A percentile compares a stretch with the other conserved stretches of the same genome.
These are phyloP conservation scores for Podosphaera fusca DNA, from an alignment of 2,329 filamentous ascomycete species.

Conservation along the genomic window DNA sequence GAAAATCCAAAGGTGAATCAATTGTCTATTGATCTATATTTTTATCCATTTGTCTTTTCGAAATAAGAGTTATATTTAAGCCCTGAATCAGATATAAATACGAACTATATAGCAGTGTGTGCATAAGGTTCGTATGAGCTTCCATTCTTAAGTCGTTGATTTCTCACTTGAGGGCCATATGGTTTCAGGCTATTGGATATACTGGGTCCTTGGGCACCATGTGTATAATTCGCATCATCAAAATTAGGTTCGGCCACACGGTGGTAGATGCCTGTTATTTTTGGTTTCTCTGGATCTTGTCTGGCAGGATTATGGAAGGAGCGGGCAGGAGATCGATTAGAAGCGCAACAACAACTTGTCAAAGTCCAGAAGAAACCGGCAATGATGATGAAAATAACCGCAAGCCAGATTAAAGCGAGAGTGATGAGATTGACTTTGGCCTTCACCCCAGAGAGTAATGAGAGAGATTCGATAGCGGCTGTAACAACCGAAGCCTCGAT, in stretches of 20 bases:
- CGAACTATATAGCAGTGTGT: slow-evolving; percentile 24
- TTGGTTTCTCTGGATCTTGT: no score
- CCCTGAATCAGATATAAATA: no score
- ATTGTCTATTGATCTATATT: no score
- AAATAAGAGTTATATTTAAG: no score
- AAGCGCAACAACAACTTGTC: slow-evolving; percentile 65
- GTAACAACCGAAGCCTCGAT: slow-evolving; percentile 48
- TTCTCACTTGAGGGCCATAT: no score
- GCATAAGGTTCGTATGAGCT: slow-evolving; percentile 41
- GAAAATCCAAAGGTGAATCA: no score
- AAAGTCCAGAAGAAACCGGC: slow-evolving; percentile 79
- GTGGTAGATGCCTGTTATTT: slow-evolving; percentile 6
- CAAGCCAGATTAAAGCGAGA: slow-evolving; percentile 56
- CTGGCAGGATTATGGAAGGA: no score
- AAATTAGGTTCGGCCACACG: no score
- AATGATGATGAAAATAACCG: slow-evolving; percentile 50
- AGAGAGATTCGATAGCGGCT: slow-evolving; percentile 39
- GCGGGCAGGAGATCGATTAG: slow-evolving; percentile 4
- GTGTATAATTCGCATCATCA: no score
- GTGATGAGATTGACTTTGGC: slow-evolving; percentile 44
- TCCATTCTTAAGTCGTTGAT: slow-evolving; percentile 14
- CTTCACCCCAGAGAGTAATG: slow-evolving; percentile 48
- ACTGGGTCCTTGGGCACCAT: no score
- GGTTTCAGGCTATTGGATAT: no score
- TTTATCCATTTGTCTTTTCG: no score